Conservation (phyloP, 371 early-diverging fungal genomes). For the Phascolomyces articulosus region DNA sequence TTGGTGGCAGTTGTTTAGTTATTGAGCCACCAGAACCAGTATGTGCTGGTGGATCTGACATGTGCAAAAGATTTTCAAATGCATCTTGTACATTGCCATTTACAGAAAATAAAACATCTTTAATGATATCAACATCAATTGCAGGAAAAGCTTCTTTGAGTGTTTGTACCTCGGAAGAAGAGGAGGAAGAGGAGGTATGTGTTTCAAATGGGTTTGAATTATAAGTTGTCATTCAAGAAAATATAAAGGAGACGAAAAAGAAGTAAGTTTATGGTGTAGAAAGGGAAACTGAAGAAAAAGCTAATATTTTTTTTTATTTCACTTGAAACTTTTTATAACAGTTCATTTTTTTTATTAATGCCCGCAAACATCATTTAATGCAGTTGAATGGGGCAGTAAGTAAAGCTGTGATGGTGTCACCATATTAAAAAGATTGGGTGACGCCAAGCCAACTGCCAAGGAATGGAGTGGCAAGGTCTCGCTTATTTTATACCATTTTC, state of each 20-base stretch:
- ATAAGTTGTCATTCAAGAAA: neutral
- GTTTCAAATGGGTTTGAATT: slow-evolving; percentile 16
- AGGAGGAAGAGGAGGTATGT: no score
- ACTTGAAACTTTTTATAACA: no score
- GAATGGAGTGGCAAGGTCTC: no score
- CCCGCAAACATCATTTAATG: no score
- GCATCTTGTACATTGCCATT: slow-evolving; percentile 20
- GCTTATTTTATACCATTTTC: no score
- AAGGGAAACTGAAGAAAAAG: neutral
- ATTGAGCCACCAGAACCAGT: neutral
- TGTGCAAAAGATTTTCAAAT: slow-evolving; percentile 19
- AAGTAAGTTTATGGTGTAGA: neutral
- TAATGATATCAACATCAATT: slow-evolving; percentile 14
- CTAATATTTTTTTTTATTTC: neutral
- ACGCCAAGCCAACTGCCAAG: no score
- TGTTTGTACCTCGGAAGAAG: slow-evolving; percentile 6
- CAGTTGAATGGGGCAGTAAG: no score
- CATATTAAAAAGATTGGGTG: no score
- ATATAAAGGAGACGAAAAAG: slow-evolving; percentile 2
- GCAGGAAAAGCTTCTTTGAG: slow-evolving; percentile 27
- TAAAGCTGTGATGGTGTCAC: no score
- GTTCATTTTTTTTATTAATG: no score
- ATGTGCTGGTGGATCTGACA: slow-evolving; percentile 20
- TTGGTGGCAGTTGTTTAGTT: neutral
- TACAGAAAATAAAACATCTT: slow-evolving; percentile 12